phyloP scores from a whole-genome alignment of 345 rosid species.

The Angophora floribunda region DNA sequence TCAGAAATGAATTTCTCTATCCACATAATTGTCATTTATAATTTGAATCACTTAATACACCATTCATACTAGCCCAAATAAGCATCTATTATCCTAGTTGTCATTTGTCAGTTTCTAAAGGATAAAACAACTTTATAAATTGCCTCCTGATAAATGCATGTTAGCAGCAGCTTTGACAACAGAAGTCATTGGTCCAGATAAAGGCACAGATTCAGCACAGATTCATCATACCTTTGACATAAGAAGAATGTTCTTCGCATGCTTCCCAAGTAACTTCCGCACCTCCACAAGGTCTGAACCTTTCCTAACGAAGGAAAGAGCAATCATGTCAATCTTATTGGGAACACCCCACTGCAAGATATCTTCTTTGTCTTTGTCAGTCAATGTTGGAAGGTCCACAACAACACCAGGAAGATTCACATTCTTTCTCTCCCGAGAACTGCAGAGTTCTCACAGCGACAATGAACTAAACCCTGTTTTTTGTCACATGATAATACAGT shows the following conservation, averaged over 20 bases:
- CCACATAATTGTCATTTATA: background rate
- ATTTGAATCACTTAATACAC: background rate
- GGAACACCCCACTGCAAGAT: conserved; percentile 90
- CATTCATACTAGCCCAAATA: background rate
- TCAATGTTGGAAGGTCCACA: conserved; percentile 91
- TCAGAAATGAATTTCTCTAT: background rate
- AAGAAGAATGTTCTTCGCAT: conserved; percentile 77
- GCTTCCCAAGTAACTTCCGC: conserved; percentile 66
- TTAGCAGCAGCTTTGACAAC: background rate
- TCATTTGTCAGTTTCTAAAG: background rate
- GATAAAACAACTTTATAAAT: background rate
- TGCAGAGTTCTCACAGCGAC: conserved; percentile 89
- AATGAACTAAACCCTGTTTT: conserved; percentile 58
- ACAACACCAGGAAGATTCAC: conserved; percentile 97
- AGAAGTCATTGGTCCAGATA: background rate
- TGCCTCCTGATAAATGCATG: background rate
- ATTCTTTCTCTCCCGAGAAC: conserved; percentile 96
- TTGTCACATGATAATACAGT: conserved; percentile 74
- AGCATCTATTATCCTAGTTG: background rate
- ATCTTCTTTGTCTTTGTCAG: conserved; percentile 96
- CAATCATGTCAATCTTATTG: conserved; percentile 92
- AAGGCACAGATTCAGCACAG: background rate
- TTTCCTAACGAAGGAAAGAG: conserved; percentile 90
- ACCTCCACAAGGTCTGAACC: conserved; percentile 91
- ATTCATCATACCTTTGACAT: conserved; percentile 82